phyloP scores from a whole-genome alignment of 768 basidiomycete species.

The Termitomyces titanicus region DNA sequence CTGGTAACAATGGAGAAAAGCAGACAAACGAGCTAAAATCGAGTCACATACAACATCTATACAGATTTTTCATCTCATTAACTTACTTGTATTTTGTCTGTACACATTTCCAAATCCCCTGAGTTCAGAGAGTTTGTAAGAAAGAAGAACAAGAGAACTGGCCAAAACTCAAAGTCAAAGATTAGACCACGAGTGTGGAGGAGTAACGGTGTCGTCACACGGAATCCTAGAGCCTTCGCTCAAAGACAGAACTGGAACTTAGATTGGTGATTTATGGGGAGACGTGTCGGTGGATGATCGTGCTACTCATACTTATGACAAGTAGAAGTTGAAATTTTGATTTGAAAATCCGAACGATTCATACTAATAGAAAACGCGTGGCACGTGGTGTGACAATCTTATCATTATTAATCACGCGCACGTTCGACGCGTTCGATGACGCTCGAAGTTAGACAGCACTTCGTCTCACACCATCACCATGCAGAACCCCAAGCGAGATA shows the following conservation, averaged over 20 bases:
- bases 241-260: too few relatives aligned
- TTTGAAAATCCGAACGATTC: too few relatives aligned
- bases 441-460: background rate
- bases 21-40: background rate
- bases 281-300: too few relatives aligned
- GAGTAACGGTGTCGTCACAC: too few relatives aligned
- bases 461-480: slow-evolving; percentile 28
- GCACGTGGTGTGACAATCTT: background rate
- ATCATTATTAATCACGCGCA: background rate
- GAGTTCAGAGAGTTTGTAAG: background rate
- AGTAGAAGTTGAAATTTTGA: too few relatives aligned
- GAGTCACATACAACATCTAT: background rate
- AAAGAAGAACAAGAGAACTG: too few relatives aligned
- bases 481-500: slow-evolving; percentile 55
- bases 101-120: background rate
- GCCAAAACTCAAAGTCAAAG: too few relatives aligned
- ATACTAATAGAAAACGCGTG: background rate
- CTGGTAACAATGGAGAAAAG: background rate
- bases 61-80: background rate
- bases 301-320: too few relatives aligned
- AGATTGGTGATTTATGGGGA: too few relatives aligned
- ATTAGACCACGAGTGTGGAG: too few relatives aligned
- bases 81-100: background rate
- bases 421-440: background rate
- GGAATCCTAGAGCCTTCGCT: too few relatives aligned